Evolutionary conservation across 2,329 filamentous ascomycete genomes (phyloP), one percentile per base, ranked within the genome.

Genomic region (Aspergillus spinulosporus): DNA sequence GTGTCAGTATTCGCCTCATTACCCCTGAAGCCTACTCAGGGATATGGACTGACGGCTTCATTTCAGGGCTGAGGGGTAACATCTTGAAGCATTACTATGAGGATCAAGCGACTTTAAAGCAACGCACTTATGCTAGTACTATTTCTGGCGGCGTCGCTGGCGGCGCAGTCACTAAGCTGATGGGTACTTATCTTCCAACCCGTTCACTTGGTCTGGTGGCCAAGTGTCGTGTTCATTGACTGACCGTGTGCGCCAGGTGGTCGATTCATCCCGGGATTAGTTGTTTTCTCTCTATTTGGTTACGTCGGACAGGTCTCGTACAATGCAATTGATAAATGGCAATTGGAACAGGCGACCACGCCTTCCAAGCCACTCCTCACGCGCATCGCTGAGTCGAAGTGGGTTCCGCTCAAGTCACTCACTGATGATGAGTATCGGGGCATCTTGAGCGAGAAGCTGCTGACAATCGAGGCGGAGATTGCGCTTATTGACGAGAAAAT

Each of bases 401-500:
- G 86, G 83, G 88, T 85, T 61, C 89, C 89, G 0, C 78, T 94
- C 60, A 87, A 82, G 64, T 82, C 83, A 11, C 75, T 94, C 28
- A 84, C 84, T 0, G 87, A 94, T 63, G 81, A 87, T 28, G 86
- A 94, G 64, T 94, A 94, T 67, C 82, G 83, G 57, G 75, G 81
- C 1, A 85, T 91, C 74, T 77, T 94, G 66, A 78, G 80, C 31
- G 88, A 92, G 69, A 90, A 87, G 73, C 74, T 91, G 40, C 70
- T 93, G 28, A 81, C 79, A 59, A 75, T 93, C 2, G 87, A 94
- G 62, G 88, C 84, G 1, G 88, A 93, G 59, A 91, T 94, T 71
- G 86, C 89, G 0, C 72, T 94, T 4, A 79, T 93, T 36, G 89
- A 94, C 65, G 90, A 93, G 52, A 85, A 84, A 66, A 89, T 94